Percentiles rank a stretch among this genome's conserved stretches.
These are phyloP conservation scores for Talaromyces verruculosus DNA, from an alignment of 2,329 filamentous ascomycete genomes.

Conservation along the genomic window DNA sequence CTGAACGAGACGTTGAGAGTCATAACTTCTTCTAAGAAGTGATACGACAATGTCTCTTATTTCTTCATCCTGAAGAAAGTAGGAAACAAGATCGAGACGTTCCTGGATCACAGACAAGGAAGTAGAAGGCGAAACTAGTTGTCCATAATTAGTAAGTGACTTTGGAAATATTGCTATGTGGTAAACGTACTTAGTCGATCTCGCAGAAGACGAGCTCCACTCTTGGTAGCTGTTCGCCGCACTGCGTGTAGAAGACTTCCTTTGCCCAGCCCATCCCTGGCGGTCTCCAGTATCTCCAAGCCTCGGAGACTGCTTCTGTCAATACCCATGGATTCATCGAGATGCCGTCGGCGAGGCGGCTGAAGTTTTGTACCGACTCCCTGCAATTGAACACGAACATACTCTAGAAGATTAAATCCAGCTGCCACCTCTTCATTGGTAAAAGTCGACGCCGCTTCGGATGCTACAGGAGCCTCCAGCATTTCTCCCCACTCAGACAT, in stretches of 20 bases:
- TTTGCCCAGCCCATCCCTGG: constrained; percentile 73
- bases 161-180: not conserved
- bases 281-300: constrained; percentile 83
- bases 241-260: constrained; percentile 91
- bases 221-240: constrained; percentile 84
- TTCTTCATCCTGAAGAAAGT: constrained; percentile 65
- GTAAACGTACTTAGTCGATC: constrained; percentile 70
- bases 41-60: constrained; percentile 69
- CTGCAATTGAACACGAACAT: constrained; percentile 75
- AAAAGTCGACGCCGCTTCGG: constrained; percentile 58
- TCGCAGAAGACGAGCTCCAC: constrained; percentile 78
- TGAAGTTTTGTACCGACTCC: constrained; percentile 79
- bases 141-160: constrained; percentile 20
- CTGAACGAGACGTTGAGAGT: constrained; percentile 85
- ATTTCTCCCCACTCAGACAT: constrained; percentile 70
- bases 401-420: constrained; percentile 77
- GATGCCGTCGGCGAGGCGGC: constrained; percentile 71
- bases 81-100: constrained; percentile 77
- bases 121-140: constrained; percentile 75
- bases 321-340: constrained; percentile 79
- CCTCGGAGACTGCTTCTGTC: constrained; percentile 89
- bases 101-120: constrained; percentile 74
- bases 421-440: constrained; percentile 69
- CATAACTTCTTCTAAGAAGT: constrained; percentile 72
- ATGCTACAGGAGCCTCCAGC: constrained; percentile 70